phyloP scores from a whole-genome alignment of 2,329 filamentous ascomycete species.

The Thermothelomyces thermophilus region DNA sequence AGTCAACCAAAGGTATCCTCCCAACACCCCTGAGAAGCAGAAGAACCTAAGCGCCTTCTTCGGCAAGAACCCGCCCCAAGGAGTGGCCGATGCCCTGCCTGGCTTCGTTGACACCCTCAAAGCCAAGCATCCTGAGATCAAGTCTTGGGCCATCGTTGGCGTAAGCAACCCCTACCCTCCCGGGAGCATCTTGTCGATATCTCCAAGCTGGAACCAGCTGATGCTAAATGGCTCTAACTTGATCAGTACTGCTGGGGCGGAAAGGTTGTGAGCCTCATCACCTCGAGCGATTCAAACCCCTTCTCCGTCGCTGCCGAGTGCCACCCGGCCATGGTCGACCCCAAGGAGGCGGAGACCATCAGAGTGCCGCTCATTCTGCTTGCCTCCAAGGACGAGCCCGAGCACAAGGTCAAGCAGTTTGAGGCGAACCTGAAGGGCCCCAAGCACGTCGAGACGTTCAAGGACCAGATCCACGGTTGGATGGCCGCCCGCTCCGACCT shows the following conservation, averaged over 20 bases:
- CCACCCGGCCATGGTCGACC: slow-evolving; percentile 60
- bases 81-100: slow-evolving; percentile 45
- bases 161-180: slow-evolving; percentile 34
- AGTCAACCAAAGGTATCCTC: slow-evolving; percentile 46
- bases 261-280: slow-evolving; percentile 52
- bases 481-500: slow-evolving; percentile 62
- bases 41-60: slow-evolving; percentile 54
- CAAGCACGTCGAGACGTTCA: slow-evolving; percentile 60
- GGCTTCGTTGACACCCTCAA: slow-evolving; percentile 48
- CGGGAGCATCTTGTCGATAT: neutral
- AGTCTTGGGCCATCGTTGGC: slow-evolving; percentile 55
- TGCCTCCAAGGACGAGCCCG: slow-evolving; percentile 58
- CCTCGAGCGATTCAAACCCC: slow-evolving; percentile 44
- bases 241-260: slow-evolving; percentile 60
- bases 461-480: slow-evolving; percentile 65
- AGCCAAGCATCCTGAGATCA: slow-evolving; percentile 47
- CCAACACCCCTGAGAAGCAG: slow-evolving; percentile 58
- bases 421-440: slow-evolving; percentile 43
- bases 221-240: neutral
- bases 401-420: slow-evolving; percentile 49
- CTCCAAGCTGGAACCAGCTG: too few species aligned
- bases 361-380: slow-evolving; percentile 56
- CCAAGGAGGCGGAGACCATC: slow-evolving; percentile 52
- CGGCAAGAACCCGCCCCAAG: slow-evolving; percentile 41
- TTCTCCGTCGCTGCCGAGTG: slow-evolving; percentile 48